Evolutionary conservation across 495 filamentous ascomycete species (phyloP).

Genomic region (Xanthoparmelia taractica): DNA sequence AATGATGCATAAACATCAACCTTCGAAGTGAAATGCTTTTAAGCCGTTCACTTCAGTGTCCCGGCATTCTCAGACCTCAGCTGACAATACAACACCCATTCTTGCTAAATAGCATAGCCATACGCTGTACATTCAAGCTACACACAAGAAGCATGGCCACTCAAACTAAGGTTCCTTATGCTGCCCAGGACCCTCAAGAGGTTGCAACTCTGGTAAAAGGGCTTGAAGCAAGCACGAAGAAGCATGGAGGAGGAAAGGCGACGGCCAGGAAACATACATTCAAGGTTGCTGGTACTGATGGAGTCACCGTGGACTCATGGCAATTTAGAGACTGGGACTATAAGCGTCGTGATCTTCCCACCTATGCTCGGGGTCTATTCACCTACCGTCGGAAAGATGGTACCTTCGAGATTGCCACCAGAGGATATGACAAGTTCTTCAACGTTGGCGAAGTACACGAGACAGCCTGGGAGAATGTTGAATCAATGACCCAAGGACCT

Average conservation of each 20-base stretch:
- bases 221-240: constrained; percentile 48
- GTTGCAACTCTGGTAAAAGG: constrained; percentile 49
- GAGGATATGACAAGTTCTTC: constrained; percentile 99
- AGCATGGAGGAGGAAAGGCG: constrained; percentile 40
- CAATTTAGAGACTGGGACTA: constrained; percentile 91
- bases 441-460: constrained; percentile 71
- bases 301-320: constrained; percentile 78
- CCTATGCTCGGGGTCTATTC: constrained; percentile 87
- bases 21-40: neutral
- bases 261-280: constrained; percentile 70
- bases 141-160: constrained; percentile 10
- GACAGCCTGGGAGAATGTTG: constrained; percentile 76
- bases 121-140: neutral
- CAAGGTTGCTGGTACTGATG: constrained; percentile 48
- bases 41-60: neutral
- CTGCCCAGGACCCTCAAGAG: constrained; percentile 55
- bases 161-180: constrained; percentile 40
- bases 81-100: neutral
- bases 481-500: constrained; percentile 68
- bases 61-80: neutral
- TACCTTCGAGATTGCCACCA: constrained; percentile 63
- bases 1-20: neutral
- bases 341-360: constrained; percentile 75
- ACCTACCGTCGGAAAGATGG: constrained; percentile 58
- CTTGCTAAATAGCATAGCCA: constrained; percentile 5